A percentile compares a stretch with the other conserved stretches of the same genome.
phyloP scores from a whole-genome alignment of 352 stramenopile genomes.

The Globisporangium emineosum region DNA sequence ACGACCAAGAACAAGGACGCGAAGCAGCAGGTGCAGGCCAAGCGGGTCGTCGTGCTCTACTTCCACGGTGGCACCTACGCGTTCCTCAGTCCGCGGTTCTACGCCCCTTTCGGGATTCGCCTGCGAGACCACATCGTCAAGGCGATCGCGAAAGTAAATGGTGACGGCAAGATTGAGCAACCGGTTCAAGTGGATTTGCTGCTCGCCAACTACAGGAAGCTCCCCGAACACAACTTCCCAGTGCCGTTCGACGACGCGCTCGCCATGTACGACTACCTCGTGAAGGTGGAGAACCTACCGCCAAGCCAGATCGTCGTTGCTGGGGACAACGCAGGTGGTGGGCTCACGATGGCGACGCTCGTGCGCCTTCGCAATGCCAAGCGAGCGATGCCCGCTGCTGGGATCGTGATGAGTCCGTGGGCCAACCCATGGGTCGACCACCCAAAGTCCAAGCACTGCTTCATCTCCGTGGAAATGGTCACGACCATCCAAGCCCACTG shows the following conservation, averaged over 20 bases:
- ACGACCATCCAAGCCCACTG: not conserved
- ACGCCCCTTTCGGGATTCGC: slow-evolving; percentile 18
- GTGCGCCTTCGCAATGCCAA: slow-evolving; percentile 28
- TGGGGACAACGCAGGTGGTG: slow-evolving; percentile 37
- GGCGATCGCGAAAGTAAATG: slow-evolving; percentile 10
- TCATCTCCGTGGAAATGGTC: too few species aligned
- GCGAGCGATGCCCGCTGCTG: slow-evolving; percentile 27
- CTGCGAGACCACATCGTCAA: slow-evolving; percentile 20
- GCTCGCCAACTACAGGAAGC: slow-evolving; percentile 45
- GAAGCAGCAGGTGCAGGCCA: not conserved
- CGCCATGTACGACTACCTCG: slow-evolving; percentile 39
- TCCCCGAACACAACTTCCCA: slow-evolving; percentile 31
- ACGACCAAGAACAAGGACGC: too few species aligned
- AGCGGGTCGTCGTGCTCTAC: slow-evolving; percentile 40
- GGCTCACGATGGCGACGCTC: slow-evolving; percentile 35
- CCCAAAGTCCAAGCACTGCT: too few species aligned
- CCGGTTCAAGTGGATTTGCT: slow-evolving; percentile 29
- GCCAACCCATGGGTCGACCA: too few species aligned
- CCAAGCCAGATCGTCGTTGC: slow-evolving; percentile 31
- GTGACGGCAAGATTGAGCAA: slow-evolving; percentile 2
- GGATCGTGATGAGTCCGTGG: slow-evolving; percentile 22
- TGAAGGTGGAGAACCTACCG: slow-evolving; percentile 26
- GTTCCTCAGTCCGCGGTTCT: slow-evolving; percentile 29
- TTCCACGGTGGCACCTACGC: slow-evolving; percentile 53
- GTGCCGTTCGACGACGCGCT: slow-evolving; percentile 31